phyloP scores from a whole-genome alignment of 352 stramenopile genomes.

The Globisporangium solare region DNA sequence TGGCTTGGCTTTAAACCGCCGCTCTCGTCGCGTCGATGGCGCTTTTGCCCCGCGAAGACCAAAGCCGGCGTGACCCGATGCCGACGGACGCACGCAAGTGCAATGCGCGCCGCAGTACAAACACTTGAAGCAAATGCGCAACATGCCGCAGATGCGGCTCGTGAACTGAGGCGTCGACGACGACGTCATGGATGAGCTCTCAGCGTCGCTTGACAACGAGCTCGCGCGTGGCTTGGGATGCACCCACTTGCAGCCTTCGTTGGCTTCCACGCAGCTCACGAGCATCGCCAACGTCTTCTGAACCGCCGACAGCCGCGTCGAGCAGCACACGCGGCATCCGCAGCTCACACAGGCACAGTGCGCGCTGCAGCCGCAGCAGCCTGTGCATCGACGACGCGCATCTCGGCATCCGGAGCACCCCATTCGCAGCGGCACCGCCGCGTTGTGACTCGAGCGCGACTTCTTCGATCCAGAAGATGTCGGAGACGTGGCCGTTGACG shows the following conservation, averaged over 20 bases:
- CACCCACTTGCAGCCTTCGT: constrained; percentile 59
- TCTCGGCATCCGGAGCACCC: constrained; percentile 63
- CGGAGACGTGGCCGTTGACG: not conserved
- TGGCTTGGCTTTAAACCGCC: constrained; percentile 36
- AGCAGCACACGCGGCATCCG: constrained; percentile 72
- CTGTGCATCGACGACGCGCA: constrained; percentile 49
- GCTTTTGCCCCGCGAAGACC: constrained; percentile 8
- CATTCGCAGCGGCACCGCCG: constrained; percentile 35
- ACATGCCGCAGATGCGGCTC: constrained; percentile 26
- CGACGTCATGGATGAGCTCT: not conserved
- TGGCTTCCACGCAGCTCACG: constrained; percentile 50
- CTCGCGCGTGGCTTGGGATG: constrained; percentile 7
- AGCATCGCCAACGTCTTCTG: constrained; percentile 59
- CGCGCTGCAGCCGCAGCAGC: constrained; percentile 57
- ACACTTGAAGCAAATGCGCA: constrained; percentile 33
- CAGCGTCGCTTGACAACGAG: constrained; percentile 7
- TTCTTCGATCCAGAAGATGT: not conserved
- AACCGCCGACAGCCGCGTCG: constrained; percentile 40
- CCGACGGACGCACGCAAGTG: constrained; percentile 19
- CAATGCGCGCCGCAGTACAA: constrained; percentile 40
- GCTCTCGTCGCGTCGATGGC: constrained; percentile 19
- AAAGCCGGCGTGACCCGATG: constrained; percentile 6
- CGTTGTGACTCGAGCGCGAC: constrained; percentile 1
- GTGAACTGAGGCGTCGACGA: not conserved
- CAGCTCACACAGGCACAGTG: constrained; percentile 72